phyloP scores from a whole-genome alignment of 164 flowering plant species.

The Vitis rotundifolia region DNA sequence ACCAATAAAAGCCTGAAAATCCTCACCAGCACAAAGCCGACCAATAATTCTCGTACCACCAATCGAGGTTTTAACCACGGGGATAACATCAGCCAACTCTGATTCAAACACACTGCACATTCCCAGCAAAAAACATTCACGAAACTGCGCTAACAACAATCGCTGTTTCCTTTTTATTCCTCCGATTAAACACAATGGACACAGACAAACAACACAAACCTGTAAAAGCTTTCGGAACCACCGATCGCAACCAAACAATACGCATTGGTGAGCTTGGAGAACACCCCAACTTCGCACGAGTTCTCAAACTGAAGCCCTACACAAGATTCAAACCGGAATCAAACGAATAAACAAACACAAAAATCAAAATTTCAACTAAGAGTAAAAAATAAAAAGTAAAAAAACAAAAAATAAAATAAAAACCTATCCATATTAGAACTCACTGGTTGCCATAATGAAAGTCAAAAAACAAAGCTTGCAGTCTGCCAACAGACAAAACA shows the following conservation, averaged over 20 bases:
- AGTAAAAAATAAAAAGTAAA: no score
- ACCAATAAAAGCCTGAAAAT: background rate
- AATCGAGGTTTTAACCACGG: slow-evolving; percentile 89
- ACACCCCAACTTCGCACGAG: slow-evolving; percentile 72
- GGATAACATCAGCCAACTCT: slow-evolving; percentile 82
- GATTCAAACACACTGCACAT: slow-evolving; percentile 72
- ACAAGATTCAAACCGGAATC: background rate
- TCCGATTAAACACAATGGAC: slow-evolving; percentile 1
- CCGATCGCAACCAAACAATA: slow-evolving; percentile 91
- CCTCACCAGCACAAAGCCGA: slow-evolving; percentile 77
- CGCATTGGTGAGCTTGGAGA: slow-evolving; percentile 82
- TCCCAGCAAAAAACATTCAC: background rate
- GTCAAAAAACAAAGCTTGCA: no score
- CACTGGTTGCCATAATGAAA: no score
- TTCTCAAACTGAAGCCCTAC: slow-evolving; percentile 80
- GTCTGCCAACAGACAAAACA: no score
- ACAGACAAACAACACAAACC: slow-evolving; percentile 34
- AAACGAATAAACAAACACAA: no score
- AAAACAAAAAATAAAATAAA: no score
- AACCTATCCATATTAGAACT: no score
- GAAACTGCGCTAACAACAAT: background rate
- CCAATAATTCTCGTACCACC: slow-evolving; percentile 87
- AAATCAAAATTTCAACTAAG: no score
- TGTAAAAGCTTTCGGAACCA: slow-evolving; percentile 90
- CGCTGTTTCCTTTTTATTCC: background rate